These are phyloP conservation scores for Secale cereale DNA, from an alignment of 176 grass and related monocot genomes.

Conservation along the genomic window DNA sequence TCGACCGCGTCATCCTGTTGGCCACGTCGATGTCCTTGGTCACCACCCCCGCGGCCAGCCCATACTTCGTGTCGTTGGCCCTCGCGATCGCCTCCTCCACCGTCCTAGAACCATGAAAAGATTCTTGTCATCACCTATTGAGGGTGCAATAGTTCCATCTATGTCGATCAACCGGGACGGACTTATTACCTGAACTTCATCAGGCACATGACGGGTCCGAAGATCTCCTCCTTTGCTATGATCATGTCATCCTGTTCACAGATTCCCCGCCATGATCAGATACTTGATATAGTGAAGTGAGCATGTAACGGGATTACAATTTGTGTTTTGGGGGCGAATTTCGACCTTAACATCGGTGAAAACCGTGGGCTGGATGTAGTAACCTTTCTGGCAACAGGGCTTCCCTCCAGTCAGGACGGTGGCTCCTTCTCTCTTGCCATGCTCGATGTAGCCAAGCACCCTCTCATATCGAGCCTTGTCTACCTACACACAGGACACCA, in stretches of 20 bases:
- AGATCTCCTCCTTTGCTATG: slow-evolving; percentile 77
- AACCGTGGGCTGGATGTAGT: slow-evolving; percentile 52
- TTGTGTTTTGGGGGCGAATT: neutral
- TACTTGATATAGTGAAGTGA: too few species aligned
- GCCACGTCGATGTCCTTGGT: slow-evolving; percentile 57
- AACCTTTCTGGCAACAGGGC: slow-evolving; percentile 30
- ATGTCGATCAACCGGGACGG: neutral
- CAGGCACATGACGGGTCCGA: slow-evolving; percentile 73
- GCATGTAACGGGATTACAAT: neutral
- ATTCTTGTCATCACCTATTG: neutral
- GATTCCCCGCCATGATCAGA: neutral
- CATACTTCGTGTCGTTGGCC: slow-evolving; percentile 56
- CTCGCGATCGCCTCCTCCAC: slow-evolving; percentile 60
- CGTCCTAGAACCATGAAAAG: too few species aligned
- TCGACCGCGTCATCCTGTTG: slow-evolving; percentile 57
- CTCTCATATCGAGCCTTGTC: slow-evolving; percentile 47
- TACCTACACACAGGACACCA: slow-evolving; percentile 15
- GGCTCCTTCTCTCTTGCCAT: slow-evolving; percentile 49
- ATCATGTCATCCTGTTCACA: slow-evolving; percentile 50
- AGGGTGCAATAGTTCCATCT: too few species aligned
- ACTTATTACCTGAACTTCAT: slow-evolving; percentile 77
- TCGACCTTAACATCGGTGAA: slow-evolving; percentile 51
- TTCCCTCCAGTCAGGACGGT: slow-evolving; percentile 48
- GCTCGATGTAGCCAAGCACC: slow-evolving; percentile 44
- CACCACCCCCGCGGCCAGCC: slow-evolving; percentile 48